Base-by-base conservation (phyloP, 2,329 filamentous ascomycete species). In the Aureobasidium sp. region DNA sequence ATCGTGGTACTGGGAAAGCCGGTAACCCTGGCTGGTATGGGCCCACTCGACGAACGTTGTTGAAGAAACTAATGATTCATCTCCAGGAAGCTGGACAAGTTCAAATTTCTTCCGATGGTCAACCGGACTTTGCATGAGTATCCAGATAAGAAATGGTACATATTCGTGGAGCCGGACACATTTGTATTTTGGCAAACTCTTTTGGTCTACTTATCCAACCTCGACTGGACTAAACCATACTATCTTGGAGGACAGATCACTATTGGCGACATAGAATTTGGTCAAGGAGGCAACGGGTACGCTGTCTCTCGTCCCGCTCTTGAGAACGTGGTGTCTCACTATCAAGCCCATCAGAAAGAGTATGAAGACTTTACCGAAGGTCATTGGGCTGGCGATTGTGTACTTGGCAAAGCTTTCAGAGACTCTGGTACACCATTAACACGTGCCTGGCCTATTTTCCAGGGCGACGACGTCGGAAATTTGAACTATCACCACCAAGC, bases 101-200 rank as follows among this genome's bases (percentile, higher is more conserved):
- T 77, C 73, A 83, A 83, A 65, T 82, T 82, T 62, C 66, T 83
- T 31, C 78, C 80, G 23, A 81, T 80, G 73, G 70, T 81, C 3
- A 64, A 67, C 33, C 59, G 62, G 13, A 69, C 68, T 2, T 46
- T 64, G 23, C 29, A 57, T 5, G 67, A 71, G 38, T 68, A 70
- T 46, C 77, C 77, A 1, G 70, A 79, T 21, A 78, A 78, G 49
- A 79, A 78, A 60, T 85, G 82, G 82, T 84, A 78, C 63, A 71
- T 83, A 53, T 84, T 84, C 67, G 77, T 82, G 46, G 81, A 84
- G 64, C 77, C 79, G 0, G 82, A 84, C 65, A 83, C 81, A 0
- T 83, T 80, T 63, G 69, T 83, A 45, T 71, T 80, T 9, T 80
- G 81, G 74, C 70, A 75, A 33, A 80, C 78, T 19, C 55, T 75